These are phyloP conservation scores for Colletotrichum cordylinicola DNA, from an alignment of 2,329 filamentous ascomycete genomes.

Conservation along the genomic window DNA sequence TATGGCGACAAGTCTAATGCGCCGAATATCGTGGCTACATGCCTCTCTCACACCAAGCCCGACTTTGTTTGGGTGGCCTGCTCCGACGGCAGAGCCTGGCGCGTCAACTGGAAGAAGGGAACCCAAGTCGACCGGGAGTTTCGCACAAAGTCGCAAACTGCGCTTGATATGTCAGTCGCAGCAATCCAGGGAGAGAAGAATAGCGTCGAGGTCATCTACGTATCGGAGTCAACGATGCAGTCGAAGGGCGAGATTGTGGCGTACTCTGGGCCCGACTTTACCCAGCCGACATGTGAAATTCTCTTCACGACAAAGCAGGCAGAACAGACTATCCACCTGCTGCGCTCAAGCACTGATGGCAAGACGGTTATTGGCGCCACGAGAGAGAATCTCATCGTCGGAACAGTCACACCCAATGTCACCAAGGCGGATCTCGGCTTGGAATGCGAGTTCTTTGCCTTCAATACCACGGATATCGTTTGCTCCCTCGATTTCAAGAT, in stretches of 20 bases:
- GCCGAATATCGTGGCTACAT: conserved; percentile 46
- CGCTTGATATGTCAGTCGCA: conserved; percentile 52
- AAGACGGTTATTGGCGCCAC: conserved; percentile 54
- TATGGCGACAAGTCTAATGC: conserved; percentile 30
- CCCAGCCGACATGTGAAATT: conserved; percentile 34
- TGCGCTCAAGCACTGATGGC: conserved; percentile 59
- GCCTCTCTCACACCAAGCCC: conserved; percentile 41
- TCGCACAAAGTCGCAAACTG: conserved; percentile 45
- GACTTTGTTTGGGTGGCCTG: conserved; percentile 65
- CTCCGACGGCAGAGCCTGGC: conserved; percentile 62
- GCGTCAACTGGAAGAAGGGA: conserved; percentile 63
- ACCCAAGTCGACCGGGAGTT: conserved; percentile 47
- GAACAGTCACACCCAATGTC: conserved; percentile 46
- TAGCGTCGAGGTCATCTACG: conserved; percentile 47
- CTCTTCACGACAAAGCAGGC: conserved; percentile 42
- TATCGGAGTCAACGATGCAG: conserved; percentile 15
- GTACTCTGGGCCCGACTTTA: conserved; percentile 41
- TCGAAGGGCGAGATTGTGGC: conserved; percentile 44
- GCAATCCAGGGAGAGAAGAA: conserved; percentile 39
- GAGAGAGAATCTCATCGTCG: conserved; percentile 62
- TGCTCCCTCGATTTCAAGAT: conserved; percentile 70
- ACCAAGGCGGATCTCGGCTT: conserved; percentile 42
- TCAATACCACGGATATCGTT: conserved; percentile 68
- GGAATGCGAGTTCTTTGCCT: conserved; percentile 62
- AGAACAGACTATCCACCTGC: conserved; percentile 42